A percentile compares a stretch with the other conserved stretches of the same genome.
Conservation (phyloP, 2,329 filamentous ascomycete species). For the Plectosphaerella cucumerina region DNA sequence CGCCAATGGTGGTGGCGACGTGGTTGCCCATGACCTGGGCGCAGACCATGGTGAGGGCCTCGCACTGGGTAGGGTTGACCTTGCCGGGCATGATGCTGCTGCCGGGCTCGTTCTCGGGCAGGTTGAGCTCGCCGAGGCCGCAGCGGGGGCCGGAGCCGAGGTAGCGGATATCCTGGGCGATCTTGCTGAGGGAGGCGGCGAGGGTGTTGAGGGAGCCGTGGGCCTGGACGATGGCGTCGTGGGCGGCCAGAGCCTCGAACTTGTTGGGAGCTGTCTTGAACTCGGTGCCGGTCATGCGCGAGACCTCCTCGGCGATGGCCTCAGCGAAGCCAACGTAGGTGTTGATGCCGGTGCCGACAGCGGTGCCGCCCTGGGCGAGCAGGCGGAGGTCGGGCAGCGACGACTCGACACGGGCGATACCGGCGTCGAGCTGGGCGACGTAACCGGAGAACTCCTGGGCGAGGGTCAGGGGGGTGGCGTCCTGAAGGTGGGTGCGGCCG, state of each 20-base stretch:
- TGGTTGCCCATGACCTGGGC: slow-evolving; percentile 98
- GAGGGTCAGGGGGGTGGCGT: slow-evolving; percentile 91
- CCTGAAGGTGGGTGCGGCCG: slow-evolving; percentile 93
- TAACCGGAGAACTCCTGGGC: slow-evolving; percentile 98
- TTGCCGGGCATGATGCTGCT: slow-evolving; percentile 99
- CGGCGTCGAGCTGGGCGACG: slow-evolving; percentile 87
- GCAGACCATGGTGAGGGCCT: slow-evolving; percentile 96
- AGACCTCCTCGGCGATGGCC: slow-evolving; percentile 85
- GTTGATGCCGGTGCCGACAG: slow-evolving; percentile 96
- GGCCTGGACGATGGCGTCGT: slow-evolving; percentile 93
- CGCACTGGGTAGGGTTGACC: slow-evolving; percentile 98
- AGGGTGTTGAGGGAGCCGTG: slow-evolving; percentile 92
- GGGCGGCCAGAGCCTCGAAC: slow-evolving; percentile 93
- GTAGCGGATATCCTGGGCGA: slow-evolving; percentile 96
- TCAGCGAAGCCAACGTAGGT: slow-evolving; percentile 95
- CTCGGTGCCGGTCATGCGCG: slow-evolving; percentile 84
- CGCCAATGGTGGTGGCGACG: slow-evolving; percentile 85
- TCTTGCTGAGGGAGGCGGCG: slow-evolving; percentile 89
- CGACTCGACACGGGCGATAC: slow-evolving; percentile 81
- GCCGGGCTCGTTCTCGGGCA: slow-evolving; percentile 97
- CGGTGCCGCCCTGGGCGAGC: slow-evolving; percentile 92
- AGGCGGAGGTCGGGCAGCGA: slow-evolving; percentile 79
- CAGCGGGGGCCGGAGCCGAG: slow-evolving; percentile 94
- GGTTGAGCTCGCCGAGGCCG: slow-evolving; percentile 85
- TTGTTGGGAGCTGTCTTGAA: slow-evolving; percentile 99